Conservation (phyloP, 1,139 yeast genomes). For the Debaryomycetaceae sp. region DNA sequence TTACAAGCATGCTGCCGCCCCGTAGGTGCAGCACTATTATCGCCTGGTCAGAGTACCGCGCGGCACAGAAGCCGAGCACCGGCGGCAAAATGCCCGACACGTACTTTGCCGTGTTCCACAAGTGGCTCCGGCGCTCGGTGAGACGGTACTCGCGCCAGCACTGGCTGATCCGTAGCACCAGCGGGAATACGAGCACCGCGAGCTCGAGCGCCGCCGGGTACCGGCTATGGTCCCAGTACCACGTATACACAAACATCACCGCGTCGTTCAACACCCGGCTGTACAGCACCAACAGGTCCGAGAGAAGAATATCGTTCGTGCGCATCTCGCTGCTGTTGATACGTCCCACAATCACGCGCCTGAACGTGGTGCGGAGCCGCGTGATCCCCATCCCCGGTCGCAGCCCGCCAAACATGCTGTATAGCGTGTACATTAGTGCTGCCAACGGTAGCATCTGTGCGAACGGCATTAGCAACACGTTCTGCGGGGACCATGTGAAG, state of each 20-base stretch:
- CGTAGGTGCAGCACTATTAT: slow-evolving; percentile 1
- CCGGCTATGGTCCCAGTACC: slow-evolving; percentile 17
- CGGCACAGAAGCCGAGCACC: slow-evolving; percentile 34
- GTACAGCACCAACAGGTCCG: slow-evolving; percentile 77
- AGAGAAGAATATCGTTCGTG: slow-evolving; percentile 66
- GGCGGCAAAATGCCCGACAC: slow-evolving; percentile 51
- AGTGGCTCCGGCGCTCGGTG: slow-evolving; percentile 35
- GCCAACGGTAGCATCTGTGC: slow-evolving; percentile 3
- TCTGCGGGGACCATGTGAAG: slow-evolving; percentile 4
- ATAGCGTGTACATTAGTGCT: slow-evolving; percentile 5
- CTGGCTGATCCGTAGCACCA: slow-evolving; percentile 64
- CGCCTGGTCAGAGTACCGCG: slow-evolving; percentile 11
- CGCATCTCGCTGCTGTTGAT: slow-evolving; percentile 47
- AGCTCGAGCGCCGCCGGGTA: slow-evolving; percentile 29
- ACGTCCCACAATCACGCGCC: slow-evolving; percentile 44
- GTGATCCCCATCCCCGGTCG: slow-evolving; percentile 22
- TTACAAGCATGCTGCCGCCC: slow-evolving; percentile 38
- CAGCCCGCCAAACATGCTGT: slow-evolving; percentile 5
- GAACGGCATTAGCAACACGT: background rate
- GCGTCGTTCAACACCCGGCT: slow-evolving; percentile 66
- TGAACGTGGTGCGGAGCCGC: slow-evolving; percentile 36
- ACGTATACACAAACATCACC: slow-evolving; percentile 32
- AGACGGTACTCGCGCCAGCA: slow-evolving; percentile 43
- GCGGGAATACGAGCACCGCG: slow-evolving; percentile 48
- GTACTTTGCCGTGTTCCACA: slow-evolving; percentile 68